Percentiles rank a stretch among this genome's conserved stretches.
Evolutionary conservation across 176 grass and related monocot genomes (phyloP).

Genomic region (Carex parvula): DNA sequence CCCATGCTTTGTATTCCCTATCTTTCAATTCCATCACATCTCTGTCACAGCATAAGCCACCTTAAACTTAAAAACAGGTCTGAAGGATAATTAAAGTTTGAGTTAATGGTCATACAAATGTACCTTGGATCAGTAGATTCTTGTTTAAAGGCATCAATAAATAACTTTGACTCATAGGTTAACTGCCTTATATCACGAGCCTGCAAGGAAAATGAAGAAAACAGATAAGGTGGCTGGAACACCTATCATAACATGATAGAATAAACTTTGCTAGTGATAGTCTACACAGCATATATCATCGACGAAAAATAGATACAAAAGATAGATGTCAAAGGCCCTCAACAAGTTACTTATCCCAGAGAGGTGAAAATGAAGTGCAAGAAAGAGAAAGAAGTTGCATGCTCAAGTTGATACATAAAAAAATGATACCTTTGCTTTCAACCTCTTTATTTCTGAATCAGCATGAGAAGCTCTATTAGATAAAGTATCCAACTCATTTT

Average conservation of each 20-base stretch:
- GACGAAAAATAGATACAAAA: background rate
- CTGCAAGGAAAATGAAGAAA: conserved; percentile 25
- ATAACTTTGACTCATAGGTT: conserved; percentile 48
- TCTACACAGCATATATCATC: background rate
- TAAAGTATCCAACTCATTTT: conserved; percentile 44
- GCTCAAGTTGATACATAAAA: background rate
- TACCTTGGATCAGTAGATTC: conserved; percentile 74
- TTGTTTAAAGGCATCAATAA: conserved; percentile 57
- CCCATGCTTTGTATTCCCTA: conserved; percentile 70
- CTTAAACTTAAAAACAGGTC: conserved; percentile 10
- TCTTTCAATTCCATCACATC: conserved; percentile 67
- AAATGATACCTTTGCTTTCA: conserved; percentile 40
- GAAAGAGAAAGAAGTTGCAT: background rate
- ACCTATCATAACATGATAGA: background rate
- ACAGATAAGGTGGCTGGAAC: background rate
- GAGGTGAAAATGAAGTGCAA: background rate
- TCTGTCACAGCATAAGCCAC: conserved; percentile 37
- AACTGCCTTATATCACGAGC: conserved; percentile 42
- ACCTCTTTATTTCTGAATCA: conserved; percentile 54
- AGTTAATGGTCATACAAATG: conserved; percentile 13
- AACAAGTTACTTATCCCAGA: background rate
- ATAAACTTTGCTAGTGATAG: background rate
- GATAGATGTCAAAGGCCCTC: background rate
- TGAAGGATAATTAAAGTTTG: background rate
- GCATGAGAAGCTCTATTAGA: conserved; percentile 40